Evolutionary conservation across 2,329 filamentous ascomycete species (phyloP).

Genomic region (Cercospora canescens): DNA sequence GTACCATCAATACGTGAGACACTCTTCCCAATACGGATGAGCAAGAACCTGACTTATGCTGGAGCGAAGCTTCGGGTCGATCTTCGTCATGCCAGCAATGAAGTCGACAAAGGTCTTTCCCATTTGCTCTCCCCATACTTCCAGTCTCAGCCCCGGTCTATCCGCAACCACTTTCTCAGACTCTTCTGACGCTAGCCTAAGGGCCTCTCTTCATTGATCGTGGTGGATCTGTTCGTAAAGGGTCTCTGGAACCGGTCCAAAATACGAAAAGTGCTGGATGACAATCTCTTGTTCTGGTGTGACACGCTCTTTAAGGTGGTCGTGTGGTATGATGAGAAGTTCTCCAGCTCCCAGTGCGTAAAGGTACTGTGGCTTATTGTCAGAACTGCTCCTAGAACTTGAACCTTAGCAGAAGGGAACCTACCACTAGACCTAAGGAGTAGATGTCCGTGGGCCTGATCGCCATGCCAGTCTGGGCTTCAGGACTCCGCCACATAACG

Average conservation of each 20-base stretch:
- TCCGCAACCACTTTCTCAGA: slow-evolving; percentile 33
- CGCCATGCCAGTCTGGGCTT: slow-evolving; percentile 39
- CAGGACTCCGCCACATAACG: slow-evolving; percentile 44
- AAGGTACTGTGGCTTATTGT: slow-evolving; percentile 36
- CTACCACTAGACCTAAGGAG: slow-evolving; percentile 42
- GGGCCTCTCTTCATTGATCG: slow-evolving; percentile 31
- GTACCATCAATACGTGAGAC: neutral
- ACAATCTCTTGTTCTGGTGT: slow-evolving; percentile 37
- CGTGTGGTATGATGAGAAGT: slow-evolving; percentile 35
- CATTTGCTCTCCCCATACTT: slow-evolving; percentile 34
- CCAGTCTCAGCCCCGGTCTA: slow-evolving; percentile 34
- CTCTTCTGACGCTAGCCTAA: slow-evolving; percentile 29
- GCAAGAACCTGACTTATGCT: slow-evolving; percentile 38
- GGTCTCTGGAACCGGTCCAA: slow-evolving; percentile 35
- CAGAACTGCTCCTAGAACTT: slow-evolving; percentile 16
- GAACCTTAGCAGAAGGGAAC: slow-evolving; percentile 3
- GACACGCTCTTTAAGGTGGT: slow-evolving; percentile 33
- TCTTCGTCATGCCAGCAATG: slow-evolving; percentile 39
- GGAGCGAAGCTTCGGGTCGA: slow-evolving; percentile 35
- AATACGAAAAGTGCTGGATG: slow-evolving; percentile 38
- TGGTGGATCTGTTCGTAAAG: slow-evolving; percentile 34
- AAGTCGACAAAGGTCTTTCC: slow-evolving; percentile 32
- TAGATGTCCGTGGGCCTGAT: slow-evolving; percentile 41
- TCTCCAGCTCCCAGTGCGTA: slow-evolving; percentile 37
- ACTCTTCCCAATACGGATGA: slow-evolving; percentile 34